Percentiles rank a stretch among this genome's conserved stretches.
These are phyloP conservation scores for Penicillium sp. DNA, from an alignment of 2,329 filamentous ascomycete genomes.

Conservation along the genomic window DNA sequence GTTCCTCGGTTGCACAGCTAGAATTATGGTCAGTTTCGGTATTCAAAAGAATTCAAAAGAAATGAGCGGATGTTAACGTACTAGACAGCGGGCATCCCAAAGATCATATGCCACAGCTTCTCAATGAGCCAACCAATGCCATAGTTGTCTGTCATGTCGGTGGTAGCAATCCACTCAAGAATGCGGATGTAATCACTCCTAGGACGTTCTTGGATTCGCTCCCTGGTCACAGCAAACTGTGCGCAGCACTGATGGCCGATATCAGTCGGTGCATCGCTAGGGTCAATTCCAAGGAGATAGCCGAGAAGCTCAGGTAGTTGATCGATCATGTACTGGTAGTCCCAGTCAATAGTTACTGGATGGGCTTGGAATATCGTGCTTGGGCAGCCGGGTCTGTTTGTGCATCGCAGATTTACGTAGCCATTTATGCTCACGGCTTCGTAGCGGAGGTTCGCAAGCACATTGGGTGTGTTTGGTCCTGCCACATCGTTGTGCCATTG, in stretches of 20 bases:
- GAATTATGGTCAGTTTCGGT: background rate
- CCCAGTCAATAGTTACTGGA: background rate
- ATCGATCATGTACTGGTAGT: slow-evolving; percentile 5
- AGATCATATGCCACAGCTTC: slow-evolving; percentile 28
- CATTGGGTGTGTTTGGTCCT: slow-evolving; percentile 34
- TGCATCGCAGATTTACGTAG: slow-evolving; percentile 48
- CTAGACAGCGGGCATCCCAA: slow-evolving; percentile 22
- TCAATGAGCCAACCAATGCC: slow-evolving; percentile 26
- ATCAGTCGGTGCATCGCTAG: slow-evolving; percentile 28
- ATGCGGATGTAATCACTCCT: slow-evolving; percentile 38
- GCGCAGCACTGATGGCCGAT: slow-evolving; percentile 41
- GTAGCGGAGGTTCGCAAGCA: slow-evolving; percentile 27
- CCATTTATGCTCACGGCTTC: slow-evolving; percentile 40
- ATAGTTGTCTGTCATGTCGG: slow-evolving; percentile 18
- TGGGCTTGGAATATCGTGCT: slow-evolving; percentile 38
- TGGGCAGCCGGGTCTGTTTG: slow-evolving; percentile 43
- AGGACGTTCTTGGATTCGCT: slow-evolving; percentile 35
- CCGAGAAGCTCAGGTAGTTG: slow-evolving; percentile 1
- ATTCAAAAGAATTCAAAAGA: too few species aligned
- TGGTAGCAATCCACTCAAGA: slow-evolving; percentile 36
- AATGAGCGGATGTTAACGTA: slow-evolving; percentile 7
- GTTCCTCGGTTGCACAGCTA: slow-evolving; percentile 15
- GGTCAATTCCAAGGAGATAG: slow-evolving; percentile 2
- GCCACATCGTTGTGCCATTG: slow-evolving; percentile 62
- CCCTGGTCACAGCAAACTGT: slow-evolving; percentile 41